Evolutionary conservation across 768 basidiomycete genomes (phyloP).

Genomic region (Pilatotrama ljubarskyi): DNA sequence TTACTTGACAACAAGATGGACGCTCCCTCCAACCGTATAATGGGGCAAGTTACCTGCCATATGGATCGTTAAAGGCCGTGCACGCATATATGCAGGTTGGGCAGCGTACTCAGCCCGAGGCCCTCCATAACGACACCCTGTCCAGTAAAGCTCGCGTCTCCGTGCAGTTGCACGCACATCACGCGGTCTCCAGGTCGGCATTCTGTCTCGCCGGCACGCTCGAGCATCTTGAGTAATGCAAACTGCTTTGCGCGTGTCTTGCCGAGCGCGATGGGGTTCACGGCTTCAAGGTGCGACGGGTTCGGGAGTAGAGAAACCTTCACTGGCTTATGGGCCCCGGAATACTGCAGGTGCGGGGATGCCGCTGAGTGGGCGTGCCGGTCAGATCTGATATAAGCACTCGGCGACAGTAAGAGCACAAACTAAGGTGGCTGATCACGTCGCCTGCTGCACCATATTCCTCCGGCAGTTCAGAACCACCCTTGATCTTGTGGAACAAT

Average conservation of each 20-base stretch:
- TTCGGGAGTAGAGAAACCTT: conserved; percentile 81
- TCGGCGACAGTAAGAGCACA: conserved; percentile 18
- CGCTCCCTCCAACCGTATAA: conserved; percentile 86
- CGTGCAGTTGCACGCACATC: conserved; percentile 89
- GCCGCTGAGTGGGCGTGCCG: conserved; percentile 43
- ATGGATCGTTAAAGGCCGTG: background rate
- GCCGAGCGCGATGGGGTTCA: conserved; percentile 84
- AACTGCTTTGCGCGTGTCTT: conserved; percentile 92
- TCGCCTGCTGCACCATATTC: conserved; percentile 74
- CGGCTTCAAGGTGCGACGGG: conserved; percentile 83
- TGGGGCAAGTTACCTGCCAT: conserved; percentile 79
- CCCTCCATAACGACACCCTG: conserved; percentile 91
- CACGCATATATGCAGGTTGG: conserved; percentile 24
- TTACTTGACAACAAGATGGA: conserved; percentile 90
- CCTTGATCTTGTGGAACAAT: conserved; percentile 86
- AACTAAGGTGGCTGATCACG: conserved; percentile 83
- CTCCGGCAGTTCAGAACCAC: conserved; percentile 69
- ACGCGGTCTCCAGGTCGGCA: conserved; percentile 62
- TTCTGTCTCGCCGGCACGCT: conserved; percentile 33
- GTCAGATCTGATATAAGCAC: background rate
- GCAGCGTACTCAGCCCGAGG: conserved; percentile 80
- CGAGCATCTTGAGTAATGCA: conserved; percentile 67
- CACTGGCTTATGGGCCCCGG: conserved; percentile 47
- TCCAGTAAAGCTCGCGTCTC: conserved; percentile 89
- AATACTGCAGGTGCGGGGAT: conserved; percentile 63